Percentiles rank a stretch among this genome's conserved stretches.
Conservation (phyloP, 192 early-diverging fungal genomes). For the Glomus cerebriforme region DNA sequence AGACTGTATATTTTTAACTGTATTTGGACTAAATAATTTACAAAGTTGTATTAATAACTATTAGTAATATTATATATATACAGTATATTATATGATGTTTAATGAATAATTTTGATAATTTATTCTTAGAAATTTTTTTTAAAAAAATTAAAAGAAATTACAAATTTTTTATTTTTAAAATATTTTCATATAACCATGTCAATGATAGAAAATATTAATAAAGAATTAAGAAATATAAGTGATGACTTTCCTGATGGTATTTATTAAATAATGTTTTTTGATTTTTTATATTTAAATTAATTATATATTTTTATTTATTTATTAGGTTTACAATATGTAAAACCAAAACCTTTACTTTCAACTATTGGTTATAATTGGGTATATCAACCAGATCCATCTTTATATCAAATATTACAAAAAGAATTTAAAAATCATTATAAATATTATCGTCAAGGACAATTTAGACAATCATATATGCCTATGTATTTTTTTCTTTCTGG, state of each 20-base stretch:
- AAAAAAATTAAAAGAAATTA: too few species aligned
- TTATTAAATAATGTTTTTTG: not conserved
- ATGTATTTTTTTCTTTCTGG: conserved; percentile 32
- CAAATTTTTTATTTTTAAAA: too few species aligned
- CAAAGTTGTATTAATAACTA: too few species aligned
- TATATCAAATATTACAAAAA: not conserved
- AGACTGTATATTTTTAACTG: too few species aligned
- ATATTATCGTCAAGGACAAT: not conserved
- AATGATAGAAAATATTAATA: too few species aligned
- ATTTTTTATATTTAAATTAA: not conserved
- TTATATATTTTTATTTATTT: not conserved
- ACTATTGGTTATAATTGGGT: conserved; percentile 20
- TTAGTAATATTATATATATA: too few species aligned
- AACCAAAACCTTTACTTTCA: conserved; percentile 27
- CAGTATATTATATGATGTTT: too few species aligned
- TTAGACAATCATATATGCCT: conserved; percentile 20
- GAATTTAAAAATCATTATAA: conserved; percentile 18
- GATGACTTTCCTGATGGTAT: conserved; percentile 1
- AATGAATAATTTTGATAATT: too few species aligned
- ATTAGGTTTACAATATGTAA: conserved; percentile 25
- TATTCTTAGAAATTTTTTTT: too few species aligned
- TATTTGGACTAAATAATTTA: too few species aligned
- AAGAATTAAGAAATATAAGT: too few species aligned
- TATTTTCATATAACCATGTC: too few species aligned
- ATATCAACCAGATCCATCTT: conserved; percentile 22